Evolutionary conservation across 768 basidiomycete genomes (phyloP).

Genomic region (Peribolospora baueri): DNA sequence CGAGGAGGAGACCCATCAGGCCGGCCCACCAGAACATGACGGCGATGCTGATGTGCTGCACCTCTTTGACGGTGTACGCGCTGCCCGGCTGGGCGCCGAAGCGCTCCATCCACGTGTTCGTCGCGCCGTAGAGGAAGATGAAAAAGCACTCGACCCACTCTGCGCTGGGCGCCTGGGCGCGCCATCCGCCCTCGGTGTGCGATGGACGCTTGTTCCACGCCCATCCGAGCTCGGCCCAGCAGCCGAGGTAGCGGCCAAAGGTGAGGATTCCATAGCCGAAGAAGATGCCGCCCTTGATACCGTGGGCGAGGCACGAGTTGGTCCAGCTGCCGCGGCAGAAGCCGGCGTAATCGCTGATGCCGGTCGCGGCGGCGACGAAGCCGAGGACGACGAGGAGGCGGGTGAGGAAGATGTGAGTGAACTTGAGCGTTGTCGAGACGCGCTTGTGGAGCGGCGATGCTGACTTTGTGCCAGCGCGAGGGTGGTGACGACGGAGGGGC

Average conservation of each 20-base stretch:
- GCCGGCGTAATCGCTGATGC: conserved; percentile 61
- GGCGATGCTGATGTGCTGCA: conserved; percentile 85
- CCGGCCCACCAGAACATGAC: conserved; percentile 72
- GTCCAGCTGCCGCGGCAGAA: conserved; percentile 53
- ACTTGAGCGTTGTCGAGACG: neutral
- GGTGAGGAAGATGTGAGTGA: conserved; percentile 23
- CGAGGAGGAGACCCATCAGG: conserved; percentile 63
- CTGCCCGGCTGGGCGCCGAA: conserved; percentile 58
- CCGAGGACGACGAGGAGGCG: conserved; percentile 45
- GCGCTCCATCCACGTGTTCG: conserved; percentile 94
- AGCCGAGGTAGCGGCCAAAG: conserved; percentile 84
- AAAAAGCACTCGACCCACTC: conserved; percentile 20
- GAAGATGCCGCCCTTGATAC: conserved; percentile 78
- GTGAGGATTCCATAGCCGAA: conserved; percentile 70
- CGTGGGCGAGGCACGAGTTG: conserved; percentile 67
- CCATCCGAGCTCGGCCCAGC: conserved; percentile 70
- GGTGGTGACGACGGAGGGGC: no score
- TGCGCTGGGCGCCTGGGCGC: conserved; percentile 15
- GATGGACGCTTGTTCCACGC: conserved; percentile 58
- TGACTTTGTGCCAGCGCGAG: no score
- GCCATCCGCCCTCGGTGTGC: conserved; percentile 4
- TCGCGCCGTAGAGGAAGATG: conserved; percentile 68
- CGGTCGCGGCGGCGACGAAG: conserved; percentile 38
- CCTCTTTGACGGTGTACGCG: conserved; percentile 69
- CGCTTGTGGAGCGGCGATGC: conserved; percentile 22